A percentile compares a stretch with the other conserved stretches of the same genome.
These are phyloP conservation scores for Colletotrichum eleusines DNA, from an alignment of 2,329 filamentous ascomycete genomes.

Conservation along the genomic window DNA sequence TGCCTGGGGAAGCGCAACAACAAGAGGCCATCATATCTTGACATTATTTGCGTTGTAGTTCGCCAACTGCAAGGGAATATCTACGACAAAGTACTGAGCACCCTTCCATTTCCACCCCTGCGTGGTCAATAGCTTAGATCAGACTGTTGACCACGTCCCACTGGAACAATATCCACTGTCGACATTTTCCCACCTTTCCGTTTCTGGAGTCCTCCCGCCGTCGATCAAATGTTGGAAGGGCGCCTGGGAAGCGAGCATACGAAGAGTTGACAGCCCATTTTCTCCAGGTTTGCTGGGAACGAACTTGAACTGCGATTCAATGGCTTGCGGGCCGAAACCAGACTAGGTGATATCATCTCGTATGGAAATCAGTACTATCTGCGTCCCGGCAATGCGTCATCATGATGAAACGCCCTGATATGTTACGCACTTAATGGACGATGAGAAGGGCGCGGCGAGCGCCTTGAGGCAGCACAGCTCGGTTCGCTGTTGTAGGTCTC, in stretches of 20 bases:
- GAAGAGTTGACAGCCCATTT: background rate
- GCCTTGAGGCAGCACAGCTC: no score
- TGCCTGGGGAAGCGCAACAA: no score
- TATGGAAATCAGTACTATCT: constrained; percentile 53
- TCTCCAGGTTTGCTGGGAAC: background rate
- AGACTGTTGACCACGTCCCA: background rate
- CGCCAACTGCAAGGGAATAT: no score
- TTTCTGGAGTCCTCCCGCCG: background rate
- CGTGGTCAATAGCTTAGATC: background rate
- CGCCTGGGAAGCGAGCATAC: background rate
- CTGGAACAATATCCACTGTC: background rate
- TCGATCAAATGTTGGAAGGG: background rate
- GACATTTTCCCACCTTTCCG: background rate
- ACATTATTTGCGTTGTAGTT: no score
- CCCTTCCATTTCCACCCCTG: background rate
- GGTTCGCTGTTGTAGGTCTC: constrained; percentile 51
- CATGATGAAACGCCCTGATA: constrained; percentile 48
- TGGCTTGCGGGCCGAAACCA: background rate
- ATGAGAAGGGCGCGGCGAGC: constrained; percentile 20
- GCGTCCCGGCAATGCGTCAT: constrained; percentile 61
- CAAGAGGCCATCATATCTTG: no score
- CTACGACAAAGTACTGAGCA: no score
- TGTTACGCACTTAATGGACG: constrained; percentile 50
- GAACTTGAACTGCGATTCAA: background rate
- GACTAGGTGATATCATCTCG: constrained; percentile 16